These are phyloP conservation scores for Penicillium sp. DNA, from an alignment of 2,329 filamentous ascomycete genomes.

Conservation along the genomic window DNA sequence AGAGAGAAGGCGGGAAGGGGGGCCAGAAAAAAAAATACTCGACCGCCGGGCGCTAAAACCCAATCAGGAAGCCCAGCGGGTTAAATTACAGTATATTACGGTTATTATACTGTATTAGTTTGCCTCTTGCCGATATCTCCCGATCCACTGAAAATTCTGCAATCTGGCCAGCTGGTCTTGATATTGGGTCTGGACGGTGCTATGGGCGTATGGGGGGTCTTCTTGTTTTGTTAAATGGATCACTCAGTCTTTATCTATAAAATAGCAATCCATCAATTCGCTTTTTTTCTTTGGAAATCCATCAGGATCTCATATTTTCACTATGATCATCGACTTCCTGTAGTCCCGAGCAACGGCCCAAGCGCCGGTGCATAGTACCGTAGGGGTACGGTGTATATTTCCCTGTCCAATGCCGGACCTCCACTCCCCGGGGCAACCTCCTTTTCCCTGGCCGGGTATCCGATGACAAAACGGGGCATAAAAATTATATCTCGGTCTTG, in stretches of 20 bases:
- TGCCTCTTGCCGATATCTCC: slow-evolving; percentile 38
- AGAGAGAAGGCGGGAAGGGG: slow-evolving; percentile 37
- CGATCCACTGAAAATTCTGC: slow-evolving; percentile 28
- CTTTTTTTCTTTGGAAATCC: neutral
- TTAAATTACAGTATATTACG: slow-evolving; percentile 9
- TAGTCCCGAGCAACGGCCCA: slow-evolving; percentile 26
- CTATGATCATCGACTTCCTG: neutral
- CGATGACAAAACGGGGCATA: slow-evolving; percentile 23
- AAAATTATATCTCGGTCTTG: slow-evolving; percentile 9
- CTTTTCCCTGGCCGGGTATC: slow-evolving; percentile 31
- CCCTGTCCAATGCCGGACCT: slow-evolving; percentile 22
- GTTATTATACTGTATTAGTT: slow-evolving; percentile 14
- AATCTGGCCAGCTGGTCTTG: slow-evolving; percentile 9
- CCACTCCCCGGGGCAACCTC: slow-evolving; percentile 25
- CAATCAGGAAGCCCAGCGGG: slow-evolving; percentile 21
- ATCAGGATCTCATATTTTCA: neutral
- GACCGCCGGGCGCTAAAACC: slow-evolving; percentile 32
- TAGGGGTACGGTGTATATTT: slow-evolving; percentile 22
- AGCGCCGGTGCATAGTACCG: slow-evolving; percentile 11
- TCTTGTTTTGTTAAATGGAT: neutral
- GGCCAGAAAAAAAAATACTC: slow-evolving; percentile 39
- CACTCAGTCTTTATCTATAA: neutral
- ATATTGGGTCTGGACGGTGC: neutral
- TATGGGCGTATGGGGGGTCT: neutral
- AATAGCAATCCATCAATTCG: neutral